Percentiles rank a stretch among this genome's conserved stretches.
Conservation (phyloP, 139 green algal genomes). For the Marvania coccoides region DNA sequence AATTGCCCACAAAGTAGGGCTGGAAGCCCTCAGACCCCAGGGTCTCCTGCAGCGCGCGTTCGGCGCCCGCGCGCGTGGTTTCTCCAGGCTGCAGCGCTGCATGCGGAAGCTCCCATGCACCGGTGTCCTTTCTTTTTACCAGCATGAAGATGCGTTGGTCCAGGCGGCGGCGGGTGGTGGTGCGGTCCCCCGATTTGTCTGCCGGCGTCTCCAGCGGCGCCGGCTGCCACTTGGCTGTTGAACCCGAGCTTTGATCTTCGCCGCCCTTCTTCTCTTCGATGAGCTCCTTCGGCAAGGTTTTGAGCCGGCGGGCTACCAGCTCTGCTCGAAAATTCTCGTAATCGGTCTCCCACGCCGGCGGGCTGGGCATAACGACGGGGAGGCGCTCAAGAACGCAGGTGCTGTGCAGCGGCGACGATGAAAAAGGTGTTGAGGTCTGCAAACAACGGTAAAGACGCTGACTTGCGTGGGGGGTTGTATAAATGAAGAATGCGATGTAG, state of each 20-base stretch:
- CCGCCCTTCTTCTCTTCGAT: not conserved
- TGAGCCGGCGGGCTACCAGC: not conserved
- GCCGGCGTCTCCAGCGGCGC: conserved; percentile 21
- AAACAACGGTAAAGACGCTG: too few relatives aligned
- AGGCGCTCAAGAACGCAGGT: conserved; percentile 34
- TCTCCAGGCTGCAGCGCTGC: conserved; percentile 14
- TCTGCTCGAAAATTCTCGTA: conserved; percentile 9
- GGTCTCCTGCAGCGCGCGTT: conserved; percentile 24
- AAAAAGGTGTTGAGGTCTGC: not conserved
- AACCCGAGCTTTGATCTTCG: not conserved
- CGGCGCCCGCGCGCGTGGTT: conserved; percentile 30
- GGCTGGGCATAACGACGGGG: conserved; percentile 14
- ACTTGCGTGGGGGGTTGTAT: too few relatives aligned
- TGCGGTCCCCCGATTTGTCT: conserved; percentile 15
- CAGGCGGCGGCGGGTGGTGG: conserved; percentile 21
- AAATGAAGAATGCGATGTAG: too few relatives aligned
- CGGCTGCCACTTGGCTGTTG: conserved; percentile 15
- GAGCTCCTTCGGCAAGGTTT: conserved; percentile 13
- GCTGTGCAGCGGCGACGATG: not conserved
- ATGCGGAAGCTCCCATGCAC: not conserved
- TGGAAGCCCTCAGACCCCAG: conserved; percentile 15
- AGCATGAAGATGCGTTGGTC: conserved; percentile 43
- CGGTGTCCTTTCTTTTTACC: conserved; percentile 15
- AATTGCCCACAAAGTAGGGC: conserved; percentile 42
- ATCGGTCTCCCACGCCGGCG: conserved; percentile 24